phyloP scores from a whole-genome alignment of 768 basidiomycete species.

The Suillus spraguei region DNA sequence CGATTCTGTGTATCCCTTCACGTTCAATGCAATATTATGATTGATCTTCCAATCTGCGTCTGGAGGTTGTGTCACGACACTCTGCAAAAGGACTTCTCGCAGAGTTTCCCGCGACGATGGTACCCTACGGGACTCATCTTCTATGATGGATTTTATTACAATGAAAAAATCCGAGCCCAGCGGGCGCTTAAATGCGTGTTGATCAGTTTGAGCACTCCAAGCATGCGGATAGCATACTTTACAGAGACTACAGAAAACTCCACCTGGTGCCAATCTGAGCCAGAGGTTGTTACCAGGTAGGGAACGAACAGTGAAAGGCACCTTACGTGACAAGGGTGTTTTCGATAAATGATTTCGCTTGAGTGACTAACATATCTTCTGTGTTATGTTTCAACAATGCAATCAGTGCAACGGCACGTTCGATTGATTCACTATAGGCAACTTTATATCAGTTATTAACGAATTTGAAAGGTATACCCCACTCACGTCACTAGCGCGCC shows the following conservation, averaged over 20 bases:
- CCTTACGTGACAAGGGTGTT: slow-evolving; percentile 51
- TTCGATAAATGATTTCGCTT: slow-evolving; percentile 58
- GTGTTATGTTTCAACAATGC: slow-evolving; percentile 46
- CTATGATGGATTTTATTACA: slow-evolving; percentile 51
- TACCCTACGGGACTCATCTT: slow-evolving; percentile 36
- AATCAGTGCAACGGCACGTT: slow-evolving; percentile 51
- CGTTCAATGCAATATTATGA: slow-evolving; percentile 58
- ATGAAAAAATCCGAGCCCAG: slow-evolving; percentile 51
- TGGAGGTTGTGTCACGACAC: slow-evolving; percentile 48
- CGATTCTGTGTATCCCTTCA: slow-evolving; percentile 56
- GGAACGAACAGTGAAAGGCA: neutral
- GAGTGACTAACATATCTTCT: slow-evolving; percentile 60
- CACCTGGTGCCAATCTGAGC: slow-evolving; percentile 56
- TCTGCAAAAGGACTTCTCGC: slow-evolving; percentile 56
- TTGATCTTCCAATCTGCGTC: slow-evolving; percentile 54
- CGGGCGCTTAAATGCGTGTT: slow-evolving; percentile 40
- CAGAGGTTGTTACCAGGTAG: neutral
- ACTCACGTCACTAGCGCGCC: slow-evolving; percentile 18
- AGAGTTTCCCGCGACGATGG: slow-evolving; percentile 35
- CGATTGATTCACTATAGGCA: slow-evolving; percentile 50
- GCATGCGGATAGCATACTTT: slow-evolving; percentile 43
- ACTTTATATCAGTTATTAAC: neutral
- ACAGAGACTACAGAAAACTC: slow-evolving; percentile 58
- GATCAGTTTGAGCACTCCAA: slow-evolving; percentile 1
- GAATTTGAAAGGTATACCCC: neutral